These are phyloP conservation scores for Tetrapisispora namnaoensis DNA, from an alignment of 805 yeast genomes.

Conservation along the genomic window DNA sequence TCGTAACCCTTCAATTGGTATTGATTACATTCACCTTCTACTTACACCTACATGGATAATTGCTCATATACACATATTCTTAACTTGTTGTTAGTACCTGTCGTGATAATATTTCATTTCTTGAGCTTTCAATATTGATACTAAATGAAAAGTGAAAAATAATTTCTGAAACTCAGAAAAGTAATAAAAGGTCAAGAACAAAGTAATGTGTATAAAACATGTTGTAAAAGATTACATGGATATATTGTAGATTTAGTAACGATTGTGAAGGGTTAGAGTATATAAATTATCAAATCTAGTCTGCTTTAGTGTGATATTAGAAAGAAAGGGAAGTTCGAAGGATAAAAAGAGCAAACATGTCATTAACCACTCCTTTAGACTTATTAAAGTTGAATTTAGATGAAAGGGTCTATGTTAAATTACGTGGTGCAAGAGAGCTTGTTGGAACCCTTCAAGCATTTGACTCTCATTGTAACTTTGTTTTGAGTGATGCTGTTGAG, in stretches of 20 bases:
- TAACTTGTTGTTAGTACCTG: too few relatives aligned
- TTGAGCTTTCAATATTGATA: not conserved
- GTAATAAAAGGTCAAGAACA: not conserved
- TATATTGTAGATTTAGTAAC: too few relatives aligned
- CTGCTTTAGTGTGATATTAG: too few relatives aligned
- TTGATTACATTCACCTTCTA: too few relatives aligned
- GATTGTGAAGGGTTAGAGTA: too few relatives aligned
- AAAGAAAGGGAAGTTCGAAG: not conserved
- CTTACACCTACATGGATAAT: too few relatives aligned
- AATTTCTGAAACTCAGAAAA: not conserved
- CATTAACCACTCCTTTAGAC: conserved; percentile 72
- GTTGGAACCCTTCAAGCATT: conserved; percentile 85
- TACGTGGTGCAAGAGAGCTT: conserved; percentile 90
- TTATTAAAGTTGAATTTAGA: conserved; percentile 77
- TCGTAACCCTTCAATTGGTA: not conserved
- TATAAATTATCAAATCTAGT: too few relatives aligned
- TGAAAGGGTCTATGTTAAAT: conserved; percentile 76
- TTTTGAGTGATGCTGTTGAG: conserved; percentile 85
- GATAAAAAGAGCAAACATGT: conserved; percentile 4
- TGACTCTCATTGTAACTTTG: conserved; percentile 95
- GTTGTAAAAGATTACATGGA: too few relatives aligned
- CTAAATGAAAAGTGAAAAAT: not conserved
- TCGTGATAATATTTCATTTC: not conserved
- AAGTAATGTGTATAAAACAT: not conserved
- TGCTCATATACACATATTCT: too few relatives aligned